phyloP scores from a whole-genome alignment of 2,329 filamentous ascomycete species.

The Hypoxylon sp. region DNA sequence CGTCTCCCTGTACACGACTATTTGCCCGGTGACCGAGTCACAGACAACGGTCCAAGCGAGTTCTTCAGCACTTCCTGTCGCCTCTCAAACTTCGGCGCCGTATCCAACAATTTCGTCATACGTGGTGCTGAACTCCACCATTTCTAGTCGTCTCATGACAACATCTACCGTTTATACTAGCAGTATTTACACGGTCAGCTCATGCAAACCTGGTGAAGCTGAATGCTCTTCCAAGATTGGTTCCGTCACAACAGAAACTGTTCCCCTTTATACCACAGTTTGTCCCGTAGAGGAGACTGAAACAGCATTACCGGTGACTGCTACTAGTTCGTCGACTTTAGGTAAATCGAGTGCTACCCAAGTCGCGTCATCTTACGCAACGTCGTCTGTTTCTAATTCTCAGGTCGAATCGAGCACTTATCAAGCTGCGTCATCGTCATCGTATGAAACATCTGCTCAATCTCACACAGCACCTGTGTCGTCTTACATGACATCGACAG shows the following conservation, averaged over 20 bases:
- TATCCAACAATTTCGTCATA: slow-evolving; percentile 36
- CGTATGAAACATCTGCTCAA: slow-evolving; percentile 12
- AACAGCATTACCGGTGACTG: slow-evolving; percentile 10
- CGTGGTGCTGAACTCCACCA: slow-evolving; percentile 20
- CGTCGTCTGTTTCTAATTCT: slow-evolving; percentile 21
- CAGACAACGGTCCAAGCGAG: slow-evolving; percentile 29
- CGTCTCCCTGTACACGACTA: slow-evolving; percentile 52
- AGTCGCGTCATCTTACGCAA: slow-evolving; percentile 23
- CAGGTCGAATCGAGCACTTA: slow-evolving; percentile 30
- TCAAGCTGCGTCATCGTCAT: slow-evolving; percentile 25
- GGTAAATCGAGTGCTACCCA: slow-evolving; percentile 24
- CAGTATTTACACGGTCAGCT: slow-evolving; percentile 50
- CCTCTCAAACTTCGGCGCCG: slow-evolving; percentile 28
- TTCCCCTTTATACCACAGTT: slow-evolving; percentile 51
- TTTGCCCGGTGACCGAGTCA: slow-evolving; percentile 48
- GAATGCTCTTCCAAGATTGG: slow-evolving; percentile 48
- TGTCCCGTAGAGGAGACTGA: slow-evolving; percentile 48
- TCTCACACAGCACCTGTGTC: slow-evolving; percentile 18
- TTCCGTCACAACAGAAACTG: slow-evolving; percentile 48
- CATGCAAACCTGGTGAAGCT: slow-evolving; percentile 42
- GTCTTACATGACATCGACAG: slow-evolving; percentile 51
- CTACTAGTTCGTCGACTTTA: slow-evolving; percentile 18
- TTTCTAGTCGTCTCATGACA: slow-evolving; percentile 40
- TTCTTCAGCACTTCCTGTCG: slow-evolving; percentile 36
- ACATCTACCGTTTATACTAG: slow-evolving; percentile 51